Conservation (phyloP, 768 basidiomycete genomes). For the Suillus lakei region DNA sequence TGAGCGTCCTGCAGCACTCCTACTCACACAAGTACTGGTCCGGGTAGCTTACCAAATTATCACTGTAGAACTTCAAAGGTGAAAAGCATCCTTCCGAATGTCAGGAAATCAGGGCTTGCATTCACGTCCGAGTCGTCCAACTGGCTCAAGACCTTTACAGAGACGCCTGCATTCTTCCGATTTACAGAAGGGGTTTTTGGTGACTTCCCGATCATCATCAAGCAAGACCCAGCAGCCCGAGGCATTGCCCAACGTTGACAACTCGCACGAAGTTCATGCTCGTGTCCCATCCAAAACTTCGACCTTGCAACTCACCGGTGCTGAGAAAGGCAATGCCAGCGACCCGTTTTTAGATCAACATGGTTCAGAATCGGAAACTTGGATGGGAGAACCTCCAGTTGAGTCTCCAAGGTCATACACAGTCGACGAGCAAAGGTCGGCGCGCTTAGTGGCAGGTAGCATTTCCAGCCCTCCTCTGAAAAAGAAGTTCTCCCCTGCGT, state of each 20-base stretch:
- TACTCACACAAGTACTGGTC: neutral
- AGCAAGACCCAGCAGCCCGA: neutral
- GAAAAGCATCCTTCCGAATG: neutral
- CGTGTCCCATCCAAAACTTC: constrained; percentile 6
- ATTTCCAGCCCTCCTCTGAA: constrained; percentile 4
- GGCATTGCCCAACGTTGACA: neutral
- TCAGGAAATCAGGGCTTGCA: neutral
- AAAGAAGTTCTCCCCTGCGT: constrained; percentile 15
- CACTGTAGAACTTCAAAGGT: neutral
- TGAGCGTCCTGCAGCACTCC: neutral
- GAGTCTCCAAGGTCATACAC: constrained; percentile 8
- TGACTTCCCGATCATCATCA: constrained; percentile 22
- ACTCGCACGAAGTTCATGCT: constrained; percentile 3
- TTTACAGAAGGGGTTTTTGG: constrained; percentile 17
- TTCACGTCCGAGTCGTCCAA: constrained; percentile 3
- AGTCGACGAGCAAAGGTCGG: neutral
- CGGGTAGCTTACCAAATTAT: neutral
- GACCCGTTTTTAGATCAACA: constrained; percentile 1
- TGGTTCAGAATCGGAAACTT: constrained; percentile 1
- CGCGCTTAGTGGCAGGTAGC: neutral
- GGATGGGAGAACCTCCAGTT: constrained; percentile 12
- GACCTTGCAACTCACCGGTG: neutral
- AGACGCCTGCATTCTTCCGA: neutral
- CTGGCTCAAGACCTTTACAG: constrained; percentile 3
- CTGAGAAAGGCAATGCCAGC: neutral